phyloP scores from a whole-genome alignment of 495 filamentous ascomycete species.

The Aspergillus taichungensis region DNA sequence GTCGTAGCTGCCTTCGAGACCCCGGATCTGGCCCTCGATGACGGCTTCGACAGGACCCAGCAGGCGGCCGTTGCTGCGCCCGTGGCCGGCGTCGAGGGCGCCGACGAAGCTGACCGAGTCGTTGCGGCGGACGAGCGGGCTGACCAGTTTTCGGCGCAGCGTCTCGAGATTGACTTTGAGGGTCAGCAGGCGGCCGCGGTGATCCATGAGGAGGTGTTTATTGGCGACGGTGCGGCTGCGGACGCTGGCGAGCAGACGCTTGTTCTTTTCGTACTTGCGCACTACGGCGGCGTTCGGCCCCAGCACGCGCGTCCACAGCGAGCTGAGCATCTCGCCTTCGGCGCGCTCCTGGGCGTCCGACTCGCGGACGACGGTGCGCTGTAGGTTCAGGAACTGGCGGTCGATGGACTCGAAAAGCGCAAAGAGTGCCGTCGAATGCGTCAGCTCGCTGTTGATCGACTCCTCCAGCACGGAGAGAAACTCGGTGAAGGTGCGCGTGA shows the following conservation, averaged over 20 bases:
- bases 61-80: constrained; percentile 44
- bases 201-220: constrained; percentile 72
- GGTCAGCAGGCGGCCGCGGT: constrained; percentile 67
- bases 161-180: constrained; percentile 76
- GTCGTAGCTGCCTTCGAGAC: constrained; percentile 67
- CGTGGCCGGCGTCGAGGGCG: constrained; percentile 19
- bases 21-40: constrained; percentile 76
- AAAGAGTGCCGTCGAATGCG: constrained; percentile 67
- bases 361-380: constrained; percentile 78
- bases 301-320: constrained; percentile 76
- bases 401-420: constrained; percentile 81
- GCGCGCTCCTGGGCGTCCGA: constrained; percentile 66
- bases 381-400: constrained; percentile 77
- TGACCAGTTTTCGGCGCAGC: constrained; percentile 67
- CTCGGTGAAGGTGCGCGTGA: constrained; percentile 80
- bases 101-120: constrained; percentile 40
- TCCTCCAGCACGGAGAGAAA: constrained; percentile 84
- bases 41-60: constrained; percentile 43
- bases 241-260: constrained; percentile 61
- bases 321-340: constrained; percentile 70
- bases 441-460: constrained; percentile 72
- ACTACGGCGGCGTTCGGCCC: constrained; percentile 61
- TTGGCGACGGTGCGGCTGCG: constrained; percentile 76
- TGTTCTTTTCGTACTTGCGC: constrained; percentile 84
- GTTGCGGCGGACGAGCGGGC: constrained; percentile 65